phyloP scores from a whole-genome alignment of 768 basidiomycete species.

The Leccinum uliginosum region DNA sequence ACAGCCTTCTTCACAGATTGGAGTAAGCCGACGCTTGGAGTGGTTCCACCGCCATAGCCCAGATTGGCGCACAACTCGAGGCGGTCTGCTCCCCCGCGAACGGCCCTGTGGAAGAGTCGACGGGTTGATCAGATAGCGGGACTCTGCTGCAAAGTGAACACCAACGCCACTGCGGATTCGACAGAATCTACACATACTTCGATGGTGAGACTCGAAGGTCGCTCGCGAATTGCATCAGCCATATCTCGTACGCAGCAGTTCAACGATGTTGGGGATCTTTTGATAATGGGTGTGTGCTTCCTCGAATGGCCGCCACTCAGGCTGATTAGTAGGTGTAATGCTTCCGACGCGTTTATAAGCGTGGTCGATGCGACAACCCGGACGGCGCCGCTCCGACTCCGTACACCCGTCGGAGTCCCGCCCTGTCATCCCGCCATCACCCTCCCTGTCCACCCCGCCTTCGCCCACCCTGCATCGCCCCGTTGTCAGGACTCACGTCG shows the following conservation, averaged over 20 bases:
- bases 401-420: too few relatives aligned
- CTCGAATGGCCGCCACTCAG: too few relatives aligned
- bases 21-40: slow-evolving; percentile 74
- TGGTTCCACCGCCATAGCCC: slow-evolving; percentile 73
- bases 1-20: slow-evolving; percentile 48
- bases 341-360: too few relatives aligned
- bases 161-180: slow-evolving; percentile 63
- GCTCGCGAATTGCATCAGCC: not conserved
- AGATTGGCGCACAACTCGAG: slow-evolving; percentile 75
- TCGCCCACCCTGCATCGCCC: too few relatives aligned
- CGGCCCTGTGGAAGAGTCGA: slow-evolving; percentile 45
- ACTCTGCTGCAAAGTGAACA: slow-evolving; percentile 5
- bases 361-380: too few relatives aligned
- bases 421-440: too few relatives aligned
- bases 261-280: not conserved
- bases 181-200: slow-evolving; percentile 80
- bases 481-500: too few relatives aligned
- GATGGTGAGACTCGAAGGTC: slow-evolving; percentile 21
- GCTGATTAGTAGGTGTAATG: too few relatives aligned
- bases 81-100: slow-evolving; percentile 66
- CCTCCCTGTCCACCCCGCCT: too few relatives aligned
- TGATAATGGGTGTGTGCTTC: not conserved
- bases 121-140: slow-evolving; percentile 1
- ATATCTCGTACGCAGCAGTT: not conserved
- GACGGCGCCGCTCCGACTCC: too few relatives aligned